Base-by-base conservation (phyloP, 1,139 yeast species). In the Candida sanyaensis region DNA sequence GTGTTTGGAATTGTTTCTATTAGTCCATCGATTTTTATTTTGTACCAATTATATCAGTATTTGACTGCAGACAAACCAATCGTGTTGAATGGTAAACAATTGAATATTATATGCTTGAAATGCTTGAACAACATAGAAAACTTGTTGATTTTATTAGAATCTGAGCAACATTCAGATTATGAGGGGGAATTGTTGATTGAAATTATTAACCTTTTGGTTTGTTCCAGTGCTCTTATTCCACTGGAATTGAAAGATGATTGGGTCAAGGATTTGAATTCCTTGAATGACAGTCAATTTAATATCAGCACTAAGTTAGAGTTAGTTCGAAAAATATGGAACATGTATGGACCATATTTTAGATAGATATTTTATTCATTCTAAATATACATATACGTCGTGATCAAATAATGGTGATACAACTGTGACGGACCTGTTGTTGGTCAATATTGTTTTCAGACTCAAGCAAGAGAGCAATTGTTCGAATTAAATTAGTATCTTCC, bases 1-100 rank as follows among this genome's bases (percentile, higher is more conserved):
- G 95, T 93, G 24, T 90, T 93, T 69, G 97, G 96, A 1, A 73
- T 89, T 36, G 88, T 93, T 24, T 96, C 97, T 1, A 84, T 95
- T 5, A 80, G 93, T 41, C 99, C 99, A 0, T 83, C 92, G 28
- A 61, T 84, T 7, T 62, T 88, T 36, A 77, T 87, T n/a, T 58
- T 82, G 2, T 77, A 82, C 63, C 77, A 75, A 56, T 48, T 73
- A 6, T 54, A 55, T 44, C 55, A 53, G 31, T 63, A 64, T 37
- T 50, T 65, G 34, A 54, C 66, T 34, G 53, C 59, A 48, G 58
- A 69, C 32, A 75, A 76, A 28, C 75, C 78, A 46, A 61, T 77
- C 46, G 56, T 67, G 45, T 59, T 74, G 48, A 66, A 75, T 52
- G 73, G 80, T 13, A 68, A 68, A 52, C 68, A 68, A 49, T 62